Evolutionary conservation across 495 filamentous ascomycete genomes (phyloP), one percentile per base, ranked within the genome.

Genomic region (Rhypophila decipiens): DNA sequence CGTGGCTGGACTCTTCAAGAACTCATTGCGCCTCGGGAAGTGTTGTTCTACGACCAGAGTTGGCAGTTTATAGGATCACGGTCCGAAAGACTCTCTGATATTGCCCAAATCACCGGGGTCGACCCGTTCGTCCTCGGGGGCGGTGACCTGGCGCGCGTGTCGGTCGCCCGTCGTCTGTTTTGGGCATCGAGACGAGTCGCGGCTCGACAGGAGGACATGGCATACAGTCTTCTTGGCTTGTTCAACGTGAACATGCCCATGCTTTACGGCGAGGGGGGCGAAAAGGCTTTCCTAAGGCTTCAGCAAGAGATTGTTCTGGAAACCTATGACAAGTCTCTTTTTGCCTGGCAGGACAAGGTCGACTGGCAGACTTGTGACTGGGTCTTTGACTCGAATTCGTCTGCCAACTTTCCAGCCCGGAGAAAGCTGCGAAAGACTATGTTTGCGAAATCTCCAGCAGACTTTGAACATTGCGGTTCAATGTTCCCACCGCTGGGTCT

Each of bases 171-270:
- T 7, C 27, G 27, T 7, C 7, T 31, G 27, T 31, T 31, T 31
- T 50, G 47, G 47, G 47, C 33, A 4, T 42, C 47, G 39, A 15
- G 22, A 21, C 18, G 47, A 22, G 5, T 24, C 5, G 37, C 47
- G 24, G 33, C 29, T 2, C 24, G 40, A 10, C 9, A 15, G 5
- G 47, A 50, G 22, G 47, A 50, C 22, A 15, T 37, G 31, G 47
- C 47, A 15, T 50, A 50, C 39, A 36, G 47, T 27, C 18, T 50
- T 17, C 31, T 50, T 12, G 47, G 47, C 3, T 4, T 50, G 2
- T 50, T 50, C 13, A 24, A 50, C 17, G 40, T 50, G 21, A 50
- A 42, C 22, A 50, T 50, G 47, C 21, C 47, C 1, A n/a, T 50
- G 12, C n/a, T 50, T 2, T 50, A 50, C 19, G 39, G 39, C 21